These are phyloP conservation scores for Triticum timopheevii DNA, from an alignment of 176 grass and related monocot genomes.

Conservation along the genomic window DNA sequence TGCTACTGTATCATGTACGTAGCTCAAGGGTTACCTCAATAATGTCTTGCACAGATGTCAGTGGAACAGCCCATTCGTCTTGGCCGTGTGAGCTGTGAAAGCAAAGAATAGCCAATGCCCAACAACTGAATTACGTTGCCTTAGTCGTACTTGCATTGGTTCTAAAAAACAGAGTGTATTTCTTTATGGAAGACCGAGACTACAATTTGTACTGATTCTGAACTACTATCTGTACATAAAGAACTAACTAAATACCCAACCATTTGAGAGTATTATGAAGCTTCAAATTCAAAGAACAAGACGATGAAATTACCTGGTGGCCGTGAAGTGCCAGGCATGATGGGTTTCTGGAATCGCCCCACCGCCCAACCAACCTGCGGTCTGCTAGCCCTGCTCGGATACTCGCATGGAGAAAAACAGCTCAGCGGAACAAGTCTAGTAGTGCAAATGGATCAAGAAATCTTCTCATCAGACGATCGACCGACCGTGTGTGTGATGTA, in stretches of 20 bases:
- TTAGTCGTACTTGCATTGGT: neutral
- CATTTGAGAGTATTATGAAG: too few species aligned
- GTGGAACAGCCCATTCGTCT: slow-evolving; percentile 79
- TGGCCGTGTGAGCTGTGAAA: slow-evolving; percentile 70
- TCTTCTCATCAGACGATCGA: too few species aligned
- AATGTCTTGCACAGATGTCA: slow-evolving; percentile 70
- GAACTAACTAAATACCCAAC: too few species aligned
- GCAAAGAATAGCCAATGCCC: neutral
- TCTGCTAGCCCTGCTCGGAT: too few species aligned
- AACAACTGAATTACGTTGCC: neutral
- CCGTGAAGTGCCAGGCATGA: slow-evolving; percentile 61
- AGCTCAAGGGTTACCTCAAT: slow-evolving; percentile 47
- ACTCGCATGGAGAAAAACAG: too few species aligned
- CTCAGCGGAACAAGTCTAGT: too few species aligned
- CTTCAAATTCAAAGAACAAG: neutral
- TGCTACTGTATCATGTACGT: neutral
- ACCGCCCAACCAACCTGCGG: too few species aligned
- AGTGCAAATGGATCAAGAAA: too few species aligned
- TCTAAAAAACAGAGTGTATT: neutral
- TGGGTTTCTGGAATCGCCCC: slow-evolving; percentile 50
- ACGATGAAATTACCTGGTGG: slow-evolving; percentile 42
- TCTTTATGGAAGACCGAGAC: neutral
- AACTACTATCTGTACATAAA: too few species aligned
- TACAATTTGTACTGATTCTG: neutral
- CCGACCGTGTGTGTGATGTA: too few species aligned